Evolutionary conservation across 768 basidiomycete genomes (phyloP).

Genomic region (Glaciozyma martinii): DNA sequence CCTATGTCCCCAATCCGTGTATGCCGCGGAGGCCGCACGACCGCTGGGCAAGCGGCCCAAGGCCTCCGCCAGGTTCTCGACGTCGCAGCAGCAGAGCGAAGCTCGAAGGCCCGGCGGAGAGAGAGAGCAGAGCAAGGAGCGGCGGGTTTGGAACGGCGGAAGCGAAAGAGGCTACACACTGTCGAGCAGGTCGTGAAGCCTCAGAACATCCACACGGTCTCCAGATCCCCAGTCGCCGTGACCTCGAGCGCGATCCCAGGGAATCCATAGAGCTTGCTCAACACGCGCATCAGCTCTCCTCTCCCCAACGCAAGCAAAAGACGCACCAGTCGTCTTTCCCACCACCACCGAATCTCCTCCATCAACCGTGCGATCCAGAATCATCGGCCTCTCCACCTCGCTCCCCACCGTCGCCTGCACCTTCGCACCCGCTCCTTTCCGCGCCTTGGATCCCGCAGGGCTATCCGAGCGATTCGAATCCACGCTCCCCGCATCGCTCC

Average conservation of each 20-base stretch:
- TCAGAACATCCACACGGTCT: constrained; percentile 20
- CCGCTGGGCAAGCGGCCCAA: too few relatives aligned
- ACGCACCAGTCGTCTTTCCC: neutral
- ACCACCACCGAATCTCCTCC: neutral
- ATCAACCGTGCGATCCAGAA: constrained; percentile 22
- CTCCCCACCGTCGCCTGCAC: neutral
- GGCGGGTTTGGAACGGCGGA: too few relatives aligned
- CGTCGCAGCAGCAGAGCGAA: too few relatives aligned
- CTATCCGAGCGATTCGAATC: neutral
- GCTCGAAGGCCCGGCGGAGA: too few relatives aligned
- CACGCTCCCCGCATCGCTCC: neutral
- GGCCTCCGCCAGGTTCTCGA: too few relatives aligned
- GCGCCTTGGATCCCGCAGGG: constrained; percentile 2
- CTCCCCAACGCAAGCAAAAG: too few relatives aligned
- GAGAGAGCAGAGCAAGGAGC: too few relatives aligned
- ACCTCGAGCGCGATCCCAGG: constrained; percentile 24
- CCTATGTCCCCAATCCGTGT: too few relatives aligned
- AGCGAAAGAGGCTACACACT: too few relatives aligned
- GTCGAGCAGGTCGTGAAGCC: neutral
- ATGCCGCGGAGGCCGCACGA: too few relatives aligned
- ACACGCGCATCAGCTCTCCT: too few relatives aligned
- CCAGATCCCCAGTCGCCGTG: constrained; percentile 17
- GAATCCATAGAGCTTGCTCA: constrained; percentile 24
- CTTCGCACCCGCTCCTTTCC: neutral
- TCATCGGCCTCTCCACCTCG: constrained; percentile 21